Conservation (phyloP, 2,329 filamentous ascomycete genomes). For the Beauveria asiatica region DNA sequence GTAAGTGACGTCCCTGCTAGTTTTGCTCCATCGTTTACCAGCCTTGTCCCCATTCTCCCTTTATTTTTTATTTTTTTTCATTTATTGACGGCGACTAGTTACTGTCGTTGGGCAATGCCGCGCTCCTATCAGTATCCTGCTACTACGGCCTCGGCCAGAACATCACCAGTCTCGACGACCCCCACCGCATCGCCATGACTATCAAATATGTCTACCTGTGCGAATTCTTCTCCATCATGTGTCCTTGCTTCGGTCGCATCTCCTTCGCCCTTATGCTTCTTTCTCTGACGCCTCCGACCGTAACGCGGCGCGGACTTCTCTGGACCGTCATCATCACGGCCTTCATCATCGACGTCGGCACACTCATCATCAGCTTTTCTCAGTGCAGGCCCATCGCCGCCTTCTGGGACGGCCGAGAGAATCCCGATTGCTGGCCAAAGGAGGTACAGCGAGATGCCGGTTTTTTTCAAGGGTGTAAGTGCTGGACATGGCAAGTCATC, state of each 20-base stretch:
- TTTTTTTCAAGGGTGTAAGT: background rate
- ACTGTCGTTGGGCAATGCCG: background rate
- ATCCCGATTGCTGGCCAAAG: background rate
- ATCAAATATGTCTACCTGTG: slow-evolving; percentile 4
- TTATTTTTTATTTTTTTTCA: too few relatives aligned
- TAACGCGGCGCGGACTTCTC: background rate
- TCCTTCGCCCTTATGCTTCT: background rate
- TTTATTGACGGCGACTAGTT: background rate
- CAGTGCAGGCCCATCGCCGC: background rate
- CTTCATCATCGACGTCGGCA: background rate
- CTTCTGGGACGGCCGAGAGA: background rate
- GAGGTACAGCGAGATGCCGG: background rate
- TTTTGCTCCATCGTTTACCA: too few relatives aligned
- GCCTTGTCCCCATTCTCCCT: too few relatives aligned
- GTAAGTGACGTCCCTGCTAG: background rate
- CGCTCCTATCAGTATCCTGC: background rate
- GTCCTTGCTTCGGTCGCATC: background rate
- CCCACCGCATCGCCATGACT: background rate
- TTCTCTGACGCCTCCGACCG: background rate
- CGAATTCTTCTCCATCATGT: slow-evolving; percentile 5
- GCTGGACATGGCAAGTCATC: background rate
- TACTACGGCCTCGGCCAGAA: background rate
- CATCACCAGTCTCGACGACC: background rate
- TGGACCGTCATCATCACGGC: background rate
- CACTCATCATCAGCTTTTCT: background rate